phyloP scores from a whole-genome alignment of 164 flowering plant species.

The Amborella trichopoda region DNA sequence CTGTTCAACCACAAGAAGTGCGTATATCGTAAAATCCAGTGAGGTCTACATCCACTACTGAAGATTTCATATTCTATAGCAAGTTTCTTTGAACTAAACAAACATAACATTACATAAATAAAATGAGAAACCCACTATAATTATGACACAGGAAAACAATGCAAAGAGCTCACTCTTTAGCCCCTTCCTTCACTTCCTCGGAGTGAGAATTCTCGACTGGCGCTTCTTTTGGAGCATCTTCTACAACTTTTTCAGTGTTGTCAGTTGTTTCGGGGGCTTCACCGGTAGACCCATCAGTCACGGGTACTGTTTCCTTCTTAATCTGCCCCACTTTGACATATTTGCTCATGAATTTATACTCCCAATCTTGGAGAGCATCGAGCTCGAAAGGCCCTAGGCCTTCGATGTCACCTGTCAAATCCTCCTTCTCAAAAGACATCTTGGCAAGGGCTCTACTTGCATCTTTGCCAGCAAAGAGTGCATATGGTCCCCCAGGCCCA shows the following conservation, averaged over 20 bases:
- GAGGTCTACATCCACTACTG: too few relatives aligned
- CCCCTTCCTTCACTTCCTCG: slow-evolving; percentile 8
- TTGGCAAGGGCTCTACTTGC: slow-evolving; percentile 97
- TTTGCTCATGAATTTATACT: slow-evolving; percentile 93
- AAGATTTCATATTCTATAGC: too few relatives aligned
- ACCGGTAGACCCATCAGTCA: slow-evolving; percentile 16
- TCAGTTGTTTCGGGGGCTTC: slow-evolving; percentile 19
- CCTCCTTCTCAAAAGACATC: slow-evolving; percentile 91
- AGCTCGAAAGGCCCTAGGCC: slow-evolving; percentile 93
- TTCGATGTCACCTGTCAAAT: slow-evolving; percentile 77
- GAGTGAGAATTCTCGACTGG: slow-evolving; percentile 5
- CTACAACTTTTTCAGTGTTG: slow-evolving; percentile 17
- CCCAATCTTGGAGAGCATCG: slow-evolving; percentile 96
- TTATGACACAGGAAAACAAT: too few relatives aligned
- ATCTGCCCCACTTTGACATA: slow-evolving; percentile 84
- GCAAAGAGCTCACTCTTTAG: too few relatives aligned
- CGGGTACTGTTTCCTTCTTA: slow-evolving; percentile 26
- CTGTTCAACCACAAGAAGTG: too few relatives aligned
- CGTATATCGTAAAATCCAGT: too few relatives aligned
- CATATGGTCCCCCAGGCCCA: slow-evolving; percentile 99
- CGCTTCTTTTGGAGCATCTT: slow-evolving; percentile 13
- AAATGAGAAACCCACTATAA: too few relatives aligned
- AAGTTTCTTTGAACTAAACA: too few relatives aligned
- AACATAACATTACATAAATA: too few relatives aligned
- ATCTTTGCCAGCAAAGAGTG: slow-evolving; percentile 89